These are phyloP conservation scores for Rhizopus sp. DNA, from an alignment of 371 early-diverging fungal genomes.

Conservation along the genomic window DNA sequence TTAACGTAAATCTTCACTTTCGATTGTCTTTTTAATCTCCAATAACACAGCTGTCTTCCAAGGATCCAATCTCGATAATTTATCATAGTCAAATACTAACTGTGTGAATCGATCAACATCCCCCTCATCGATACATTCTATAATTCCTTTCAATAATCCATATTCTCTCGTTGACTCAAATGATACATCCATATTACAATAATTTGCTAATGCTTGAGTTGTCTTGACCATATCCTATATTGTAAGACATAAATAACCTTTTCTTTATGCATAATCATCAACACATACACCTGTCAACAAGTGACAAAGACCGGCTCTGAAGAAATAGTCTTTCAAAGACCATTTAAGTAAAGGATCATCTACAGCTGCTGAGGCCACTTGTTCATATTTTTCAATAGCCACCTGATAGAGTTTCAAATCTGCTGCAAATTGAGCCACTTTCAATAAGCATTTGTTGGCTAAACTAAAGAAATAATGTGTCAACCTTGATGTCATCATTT, in stretches of 20 bases:
- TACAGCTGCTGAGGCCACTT: constrained; percentile 77
- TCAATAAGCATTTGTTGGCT: constrained; percentile 86
- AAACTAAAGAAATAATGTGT: constrained; percentile 50
- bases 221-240: constrained; percentile 41
- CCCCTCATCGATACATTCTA: constrained; percentile 74
- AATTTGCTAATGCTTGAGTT: constrained; percentile 41
- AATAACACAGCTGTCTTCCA: constrained; percentile 95
- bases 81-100: constrained; percentile 82
- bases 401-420: constrained; percentile 84
- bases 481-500: neutral
- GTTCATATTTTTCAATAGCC: constrained; percentile 89
- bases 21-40: constrained; percentile 71
- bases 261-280: neutral
- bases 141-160: constrained; percentile 71
- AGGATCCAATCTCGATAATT: constrained; percentile 86
- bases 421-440: constrained; percentile 91
- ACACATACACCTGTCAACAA: constrained; percentile 67
- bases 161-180: constrained; percentile 88
- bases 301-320: constrained; percentile 93
- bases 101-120: constrained; percentile 87
- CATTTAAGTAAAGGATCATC: constrained; percentile 93
- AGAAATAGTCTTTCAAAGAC: constrained; percentile 92
- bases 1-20: constrained; percentile 43
- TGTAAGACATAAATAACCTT: neutral
- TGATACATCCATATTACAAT: constrained; percentile 74